Evolutionary conservation across 805 yeast species (phyloP), one percentile per base, ranked within the genome.

Genomic region (Metschnikowia kofuensis): DNA sequence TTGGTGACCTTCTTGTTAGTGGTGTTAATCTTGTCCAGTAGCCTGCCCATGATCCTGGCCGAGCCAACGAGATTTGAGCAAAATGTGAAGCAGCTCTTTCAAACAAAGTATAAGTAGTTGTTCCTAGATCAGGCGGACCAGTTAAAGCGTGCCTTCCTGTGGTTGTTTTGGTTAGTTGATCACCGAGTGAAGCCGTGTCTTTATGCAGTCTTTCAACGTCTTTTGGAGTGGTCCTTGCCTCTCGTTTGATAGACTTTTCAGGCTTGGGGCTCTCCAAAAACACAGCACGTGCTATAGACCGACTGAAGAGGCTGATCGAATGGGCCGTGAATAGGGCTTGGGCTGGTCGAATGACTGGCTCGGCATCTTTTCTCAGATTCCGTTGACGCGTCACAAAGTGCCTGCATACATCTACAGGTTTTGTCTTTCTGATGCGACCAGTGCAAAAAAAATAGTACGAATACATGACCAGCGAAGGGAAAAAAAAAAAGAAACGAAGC

Each of bases 1-100:
- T 59, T 51, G 14, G 59, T 52, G 43, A 59, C 56, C 37, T 47
- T 51, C 40, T 56, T 58, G 46, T 59, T 51, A 14, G 59, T 52
- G 43, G 58, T 58, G 35, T 45, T 51, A 40, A 58, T 47, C 43
- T 43, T 51, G n/a, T 56, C 52, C n/a, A 52, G 52, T 27, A 55
- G 48, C 32, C 48, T 54, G 26, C 49, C 45, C 47, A 51, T 50
- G 5, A 12, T 30, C 32, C 21, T 21, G 21, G 21, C 21, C 21
- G 21, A 21, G 21, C 21, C 21, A 21, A 21, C 21, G 4, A 21
- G 21, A 21, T 21, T 21, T 21, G 21, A 21, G 21, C 21, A 21
- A 21, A 21, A 3, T 21, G 4, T 21, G 4, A 21, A 21, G 21
- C 21, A 21, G 21, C 21, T 21, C 21, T 21, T 21, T 21, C 21